Conservation (phyloP, 345 rosid genomes). For the Boechera stricta region DNA sequence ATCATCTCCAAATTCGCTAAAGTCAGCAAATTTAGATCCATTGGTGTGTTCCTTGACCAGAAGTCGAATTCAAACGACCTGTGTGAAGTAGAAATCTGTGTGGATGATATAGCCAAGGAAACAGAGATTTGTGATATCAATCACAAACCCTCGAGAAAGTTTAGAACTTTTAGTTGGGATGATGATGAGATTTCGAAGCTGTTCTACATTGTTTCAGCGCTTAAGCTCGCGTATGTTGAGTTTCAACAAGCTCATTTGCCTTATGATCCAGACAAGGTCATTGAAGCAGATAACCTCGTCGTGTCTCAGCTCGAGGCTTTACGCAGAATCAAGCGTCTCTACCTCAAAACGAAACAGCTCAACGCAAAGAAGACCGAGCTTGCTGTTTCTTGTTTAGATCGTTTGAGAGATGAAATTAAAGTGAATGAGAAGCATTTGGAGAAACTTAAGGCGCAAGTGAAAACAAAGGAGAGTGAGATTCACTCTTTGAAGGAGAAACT, state of each 20-base stretch:
- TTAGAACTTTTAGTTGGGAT: conserved; percentile 20
- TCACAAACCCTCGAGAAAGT: conserved; percentile 36
- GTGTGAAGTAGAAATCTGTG: conserved; percentile 36
- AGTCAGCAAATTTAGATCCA: conserved; percentile 64
- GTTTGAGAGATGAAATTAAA: conserved; percentile 46
- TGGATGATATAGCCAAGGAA: conserved; percentile 43
- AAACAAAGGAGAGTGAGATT: conserved; percentile 53
- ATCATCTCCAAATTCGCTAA: conserved; percentile 63
- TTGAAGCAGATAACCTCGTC: conserved; percentile 58
- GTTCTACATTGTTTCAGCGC: conserved; percentile 54
- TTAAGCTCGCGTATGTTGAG: conserved; percentile 60
- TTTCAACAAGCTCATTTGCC: conserved; percentile 71
- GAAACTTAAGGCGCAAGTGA: not conserved
- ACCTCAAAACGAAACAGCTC: conserved; percentile 45
- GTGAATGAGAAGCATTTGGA: conserved; percentile 48
- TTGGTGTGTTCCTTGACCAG: conserved; percentile 57
- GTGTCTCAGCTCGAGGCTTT: conserved; percentile 58
- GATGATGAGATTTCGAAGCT: conserved; percentile 49
- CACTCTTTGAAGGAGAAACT: conserved; percentile 42
- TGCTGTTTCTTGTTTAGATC: conserved; percentile 36
- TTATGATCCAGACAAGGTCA: conserved; percentile 59
- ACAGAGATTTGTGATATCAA: conserved; percentile 30
- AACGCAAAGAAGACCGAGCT: conserved; percentile 32
- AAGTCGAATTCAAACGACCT: conserved; percentile 32
- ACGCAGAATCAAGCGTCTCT: conserved; percentile 48